Base-by-base conservation (phyloP, 106 monocot species). In the Dactylorhiza incarnata region DNA sequence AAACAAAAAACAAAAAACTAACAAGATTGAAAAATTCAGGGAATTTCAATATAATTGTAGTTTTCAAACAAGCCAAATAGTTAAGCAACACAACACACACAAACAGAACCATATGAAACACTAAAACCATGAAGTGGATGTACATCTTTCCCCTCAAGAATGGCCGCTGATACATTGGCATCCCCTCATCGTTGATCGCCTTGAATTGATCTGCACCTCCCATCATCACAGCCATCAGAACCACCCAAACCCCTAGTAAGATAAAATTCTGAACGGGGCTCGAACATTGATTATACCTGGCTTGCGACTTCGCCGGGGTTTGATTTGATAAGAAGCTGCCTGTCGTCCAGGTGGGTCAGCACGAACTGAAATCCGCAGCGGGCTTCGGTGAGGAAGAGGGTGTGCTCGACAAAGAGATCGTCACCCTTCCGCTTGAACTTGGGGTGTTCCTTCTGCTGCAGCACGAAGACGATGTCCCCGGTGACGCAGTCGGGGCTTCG, bases 371-470 rank as follows among this genome's bases (percentile, higher is more conserved):
- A 95, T 7, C 95, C 92, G 74, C 95, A 95, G 1, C 92, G 83
- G 14, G 95, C 90, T 50, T 95, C 95, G 9, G 95, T 85, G 3
- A 95, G 85, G 48, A 90, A 88, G 9, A 95, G 84, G 0, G 88
- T 87, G 56, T 88, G 92, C 76, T 95, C 92, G 15, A 82, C 73
- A 73, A 92, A 95, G 37, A 95, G 85, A 82, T 95, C 95, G 61
- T 95, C 95, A 5, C 92, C 95, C 88, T 95, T 95, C 73, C 95
- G 74, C 73, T 90, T 89, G 80, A 95, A 95, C 81, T 85, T 95
- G 67, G 95, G 80, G 72, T 95, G 95, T 16, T 92, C 95, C 79
- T 92, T 95, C 66, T 85, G 88, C 37, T 95, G 95, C 59, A 95
- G 82, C 5, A 95, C 92, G 59, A 95, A 95, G 70, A 92, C 90